These are phyloP conservation scores for Ilyonectria robusta DNA, from an alignment of 2,329 filamentous ascomycete genomes.

Conservation along the genomic window DNA sequence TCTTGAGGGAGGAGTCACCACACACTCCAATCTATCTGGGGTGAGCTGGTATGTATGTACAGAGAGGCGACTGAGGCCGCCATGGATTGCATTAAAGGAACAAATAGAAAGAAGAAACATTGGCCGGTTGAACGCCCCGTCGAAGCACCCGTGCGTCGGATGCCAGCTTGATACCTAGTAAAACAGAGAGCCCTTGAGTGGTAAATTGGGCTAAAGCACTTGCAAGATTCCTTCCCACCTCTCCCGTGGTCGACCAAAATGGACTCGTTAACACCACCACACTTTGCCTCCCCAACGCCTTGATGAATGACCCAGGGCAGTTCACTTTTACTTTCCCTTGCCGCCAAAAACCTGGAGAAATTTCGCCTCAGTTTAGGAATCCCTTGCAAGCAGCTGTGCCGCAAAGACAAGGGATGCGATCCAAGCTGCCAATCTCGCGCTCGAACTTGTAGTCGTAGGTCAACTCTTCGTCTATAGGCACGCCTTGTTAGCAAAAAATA, in stretches of 20 bases:
- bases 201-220: constrained; percentile 15
- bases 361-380: constrained; percentile 86
- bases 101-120: constrained; percentile 31
- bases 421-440: constrained; percentile 92
- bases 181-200: constrained; percentile 29
- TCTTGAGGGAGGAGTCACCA: constrained; percentile 11
- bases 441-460: constrained; percentile 99
- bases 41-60: constrained; percentile 27
- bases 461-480: constrained; percentile 88
- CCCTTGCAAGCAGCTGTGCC: constrained; percentile 97
- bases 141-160: constrained; percentile 31
- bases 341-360: constrained; percentile 31
- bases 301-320: constrained; percentile 39
- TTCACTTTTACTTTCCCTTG: constrained; percentile 33
- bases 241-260: constrained; percentile 27
- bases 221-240: constrained; percentile 16
- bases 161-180: constrained; percentile 30
- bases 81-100: constrained; percentile 23
- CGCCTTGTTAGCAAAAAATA: constrained; percentile 36
- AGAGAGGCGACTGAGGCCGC: constrained; percentile 13
- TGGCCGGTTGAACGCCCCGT: constrained; percentile 47
- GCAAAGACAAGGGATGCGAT: constrained; percentile 97
- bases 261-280: constrained; percentile 24
- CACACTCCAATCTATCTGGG: constrained; percentile 32
- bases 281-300: constrained; percentile 39